phyloP scores from a whole-genome alignment of 805 yeast genomes.

The Candida peoriensis region DNA sequence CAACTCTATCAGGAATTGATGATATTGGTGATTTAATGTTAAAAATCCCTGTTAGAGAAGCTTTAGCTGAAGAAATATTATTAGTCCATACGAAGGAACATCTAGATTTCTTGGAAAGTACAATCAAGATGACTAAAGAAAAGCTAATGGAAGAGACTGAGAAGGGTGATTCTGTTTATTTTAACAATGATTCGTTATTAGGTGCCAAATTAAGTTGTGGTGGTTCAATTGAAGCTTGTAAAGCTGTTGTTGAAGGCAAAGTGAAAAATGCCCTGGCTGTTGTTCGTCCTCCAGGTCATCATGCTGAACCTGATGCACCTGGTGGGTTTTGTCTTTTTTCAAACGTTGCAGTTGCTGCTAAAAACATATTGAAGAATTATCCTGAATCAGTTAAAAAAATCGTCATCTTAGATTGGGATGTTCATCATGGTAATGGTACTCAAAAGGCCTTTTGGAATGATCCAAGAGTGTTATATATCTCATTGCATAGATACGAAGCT shows the following conservation, averaged over 20 bases:
- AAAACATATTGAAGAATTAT: conserved; percentile 69
- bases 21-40: conserved; percentile 83
- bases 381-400: conserved; percentile 86
- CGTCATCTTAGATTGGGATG: conserved; percentile 93
- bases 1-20: conserved; percentile 58
- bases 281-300: conserved; percentile 99
- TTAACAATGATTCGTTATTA: conserved; percentile 81
- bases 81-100: conserved; percentile 84
- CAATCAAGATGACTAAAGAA: conserved; percentile 74
- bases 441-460: conserved; percentile 88
- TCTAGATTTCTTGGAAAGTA: conserved; percentile 65
- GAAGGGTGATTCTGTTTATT: conserved; percentile 89
- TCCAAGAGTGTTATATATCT: conserved; percentile 85
- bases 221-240: conserved; percentile 94
- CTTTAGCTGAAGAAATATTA: conserved; percentile 77
- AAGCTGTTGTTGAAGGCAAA: conserved; percentile 87
- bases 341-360: conserved; percentile 96
- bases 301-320: conserved; percentile 95
- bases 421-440: conserved; percentile 98
- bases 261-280: conserved; percentile 92
- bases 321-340: conserved; percentile 97
- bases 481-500: conserved; percentile 87
- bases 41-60: conserved; percentile 88
- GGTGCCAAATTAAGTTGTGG: conserved; percentile 94
- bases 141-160: conserved; percentile 79